Conservation (phyloP, 1,284 basidiomycete species). For the Ceratobasidium sp. region DNA sequence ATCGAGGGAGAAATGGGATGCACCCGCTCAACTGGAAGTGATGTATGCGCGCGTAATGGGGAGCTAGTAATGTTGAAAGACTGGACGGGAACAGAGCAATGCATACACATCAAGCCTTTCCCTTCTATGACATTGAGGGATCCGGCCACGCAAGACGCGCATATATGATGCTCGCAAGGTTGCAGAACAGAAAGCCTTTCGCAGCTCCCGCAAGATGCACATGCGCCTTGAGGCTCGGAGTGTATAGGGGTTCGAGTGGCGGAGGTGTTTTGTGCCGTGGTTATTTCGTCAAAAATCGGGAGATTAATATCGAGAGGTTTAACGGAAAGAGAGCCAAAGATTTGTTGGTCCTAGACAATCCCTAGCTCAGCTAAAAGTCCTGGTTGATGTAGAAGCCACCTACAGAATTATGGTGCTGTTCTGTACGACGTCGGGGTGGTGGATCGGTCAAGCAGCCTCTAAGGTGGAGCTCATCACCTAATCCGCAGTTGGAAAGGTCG, state of each 20-base stretch:
- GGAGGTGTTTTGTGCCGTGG: not conserved
- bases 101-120: conserved; percentile 81
- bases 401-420: not conserved
- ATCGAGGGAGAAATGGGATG: too few species aligned
- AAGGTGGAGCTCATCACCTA: not conserved
- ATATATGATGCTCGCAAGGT: conserved; percentile 75
- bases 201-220: conserved; percentile 31
- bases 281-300: not conserved
- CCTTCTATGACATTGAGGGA: conserved; percentile 84
- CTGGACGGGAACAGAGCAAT: conserved; percentile 70
- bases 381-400: not conserved
- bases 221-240: not conserved
- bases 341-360: not conserved
- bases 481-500: not conserved
- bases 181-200: conserved; percentile 64
- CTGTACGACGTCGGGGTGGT: conserved; percentile 28
- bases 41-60: conserved; percentile 19
- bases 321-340: not conserved
- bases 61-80: conserved; percentile 59
- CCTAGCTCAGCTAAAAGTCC: not conserved
- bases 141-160: conserved; percentile 78
- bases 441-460: conserved; percentile 36
- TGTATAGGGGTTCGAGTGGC: not conserved
- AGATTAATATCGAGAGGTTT: not conserved
- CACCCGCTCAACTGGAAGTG: not conserved